Base-by-base conservation (phyloP, 2,329 filamentous ascomycete species). In the Trichoderma atrobrunneum region DNA sequence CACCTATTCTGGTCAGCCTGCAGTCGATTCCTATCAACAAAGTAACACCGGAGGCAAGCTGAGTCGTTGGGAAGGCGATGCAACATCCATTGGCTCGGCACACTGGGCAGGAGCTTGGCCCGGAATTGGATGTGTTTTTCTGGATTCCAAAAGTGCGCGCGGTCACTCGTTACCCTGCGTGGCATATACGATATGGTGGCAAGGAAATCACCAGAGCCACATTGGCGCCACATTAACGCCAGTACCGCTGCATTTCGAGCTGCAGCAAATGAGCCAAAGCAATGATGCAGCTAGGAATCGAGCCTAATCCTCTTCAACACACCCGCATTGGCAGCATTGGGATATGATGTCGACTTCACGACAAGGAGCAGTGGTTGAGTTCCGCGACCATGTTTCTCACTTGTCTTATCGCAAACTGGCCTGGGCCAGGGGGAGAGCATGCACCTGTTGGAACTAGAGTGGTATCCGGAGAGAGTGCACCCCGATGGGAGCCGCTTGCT, bases 1-100 rank as follows among this genome's bases (percentile, higher is more conserved):
- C 73, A 72, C 75, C 74, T 69, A 67, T 67, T 60, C 71, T 59
- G 71, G 60, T 70, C 71, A 63, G 71, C 57, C 57, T 59, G 57
- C 57, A 60, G 57, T 26, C 57, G 24, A 34, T 70, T 67, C 54
- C 70, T 72, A 72, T 72, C 70, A 32, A 67, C 57, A 21, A 72
- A 72, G 64, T 72, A 43, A 60, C 71, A 65, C 66, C 66, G 48
- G 64, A 64, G 51, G 65, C 65, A 72, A 70, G 66, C 66, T 69
- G 56, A 69, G 66, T 61, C 36, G 65, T 48, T 54, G n/a, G 56
- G 26, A 21, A 18, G 63, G 26, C 30, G 18, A 28, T 39, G 12
- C 51, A 21, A 26, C 36, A 51, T 69, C 56, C 28, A 69, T 69
- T 69, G 66, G 65, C 36, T 51, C 66, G 28, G 34, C 65, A 21